Evolutionary conservation across 495 filamentous ascomycete genomes (phyloP).

Genomic region (Penicilliopsis zonata): DNA sequence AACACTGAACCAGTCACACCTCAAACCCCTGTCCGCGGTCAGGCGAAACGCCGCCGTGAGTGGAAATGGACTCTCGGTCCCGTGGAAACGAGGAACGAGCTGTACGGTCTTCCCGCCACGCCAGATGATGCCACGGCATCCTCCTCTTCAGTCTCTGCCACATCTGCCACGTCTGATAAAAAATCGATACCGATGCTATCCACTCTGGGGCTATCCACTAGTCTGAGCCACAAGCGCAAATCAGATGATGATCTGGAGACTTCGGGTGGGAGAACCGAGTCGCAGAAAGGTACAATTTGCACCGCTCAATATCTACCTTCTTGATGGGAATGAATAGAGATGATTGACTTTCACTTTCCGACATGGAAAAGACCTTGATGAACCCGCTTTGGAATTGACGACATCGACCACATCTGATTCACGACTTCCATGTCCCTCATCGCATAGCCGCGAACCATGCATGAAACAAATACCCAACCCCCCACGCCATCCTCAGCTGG

Average conservation of each 20-base stretch:
- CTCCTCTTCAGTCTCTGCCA: background rate
- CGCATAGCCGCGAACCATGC: too few relatives aligned
- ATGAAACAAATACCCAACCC: too few relatives aligned
- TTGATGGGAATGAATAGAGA: too few relatives aligned
- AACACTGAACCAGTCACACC: constrained; percentile 26
- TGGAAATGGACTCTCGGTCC: constrained; percentile 49
- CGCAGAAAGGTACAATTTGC: background rate
- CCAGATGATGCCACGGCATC: background rate
- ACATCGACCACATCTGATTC: background rate
- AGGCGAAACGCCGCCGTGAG: constrained; percentile 38
- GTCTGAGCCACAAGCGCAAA: too few relatives aligned
- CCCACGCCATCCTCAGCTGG: too few relatives aligned
- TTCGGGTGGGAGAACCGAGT: background rate
- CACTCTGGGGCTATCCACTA: too few relatives aligned
- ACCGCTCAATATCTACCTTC: background rate
- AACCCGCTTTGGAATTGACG: background rate
- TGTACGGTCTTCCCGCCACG: background rate
- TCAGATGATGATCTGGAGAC: too few relatives aligned
- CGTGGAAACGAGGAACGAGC: constrained; percentile 6
- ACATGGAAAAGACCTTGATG: too few relatives aligned
- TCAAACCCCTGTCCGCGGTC: constrained; percentile 35
- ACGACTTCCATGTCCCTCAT: too few relatives aligned
- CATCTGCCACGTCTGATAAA: too few relatives aligned
- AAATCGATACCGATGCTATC: background rate
- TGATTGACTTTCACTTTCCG: too few relatives aligned